Conservation (phyloP, 306 rosid genomes). For the Parietaria judaica region DNA sequence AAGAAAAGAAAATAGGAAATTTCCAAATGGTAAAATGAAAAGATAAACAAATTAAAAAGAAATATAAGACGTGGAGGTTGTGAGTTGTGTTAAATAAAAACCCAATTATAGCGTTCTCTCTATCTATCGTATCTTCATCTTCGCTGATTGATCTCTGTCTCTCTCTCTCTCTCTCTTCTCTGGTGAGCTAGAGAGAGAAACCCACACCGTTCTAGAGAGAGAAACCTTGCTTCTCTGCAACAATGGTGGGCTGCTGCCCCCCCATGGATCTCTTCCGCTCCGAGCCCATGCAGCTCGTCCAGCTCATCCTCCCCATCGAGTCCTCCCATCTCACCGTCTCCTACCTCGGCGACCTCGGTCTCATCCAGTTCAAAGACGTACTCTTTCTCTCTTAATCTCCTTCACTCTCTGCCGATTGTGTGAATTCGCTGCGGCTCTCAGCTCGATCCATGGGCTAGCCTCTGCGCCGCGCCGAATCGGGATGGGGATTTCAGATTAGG, state of each 20-base stretch:
- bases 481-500: slow-evolving; percentile 9
- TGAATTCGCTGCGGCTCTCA: background rate
- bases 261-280: slow-evolving; percentile 98
- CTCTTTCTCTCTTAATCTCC: background rate
- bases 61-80: slow-evolving; percentile 12
- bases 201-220: slow-evolving; percentile 3
- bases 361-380: slow-evolving; percentile 86
- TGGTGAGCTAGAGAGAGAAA: slow-evolving; percentile 2
- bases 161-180: background rate
- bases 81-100: background rate
- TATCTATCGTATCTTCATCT: background rate
- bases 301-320: slow-evolving; percentile 94
- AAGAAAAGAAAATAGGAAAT: background rate
- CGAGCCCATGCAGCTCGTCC: slow-evolving; percentile 96
- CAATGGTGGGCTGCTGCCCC: slow-evolving; percentile 74
- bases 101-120: background rate
- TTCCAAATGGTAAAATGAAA: background rate
- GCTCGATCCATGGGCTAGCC: background rate
- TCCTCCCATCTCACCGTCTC: slow-evolving; percentile 83
- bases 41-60: background rate
- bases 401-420: slow-evolving; percentile 2
- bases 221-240: background rate
- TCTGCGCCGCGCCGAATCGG: background rate
- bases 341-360: slow-evolving; percentile 94
- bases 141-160: background rate